Conservation (phyloP, 352 stramenopile genomes). For the Phytophthora melonis region DNA sequence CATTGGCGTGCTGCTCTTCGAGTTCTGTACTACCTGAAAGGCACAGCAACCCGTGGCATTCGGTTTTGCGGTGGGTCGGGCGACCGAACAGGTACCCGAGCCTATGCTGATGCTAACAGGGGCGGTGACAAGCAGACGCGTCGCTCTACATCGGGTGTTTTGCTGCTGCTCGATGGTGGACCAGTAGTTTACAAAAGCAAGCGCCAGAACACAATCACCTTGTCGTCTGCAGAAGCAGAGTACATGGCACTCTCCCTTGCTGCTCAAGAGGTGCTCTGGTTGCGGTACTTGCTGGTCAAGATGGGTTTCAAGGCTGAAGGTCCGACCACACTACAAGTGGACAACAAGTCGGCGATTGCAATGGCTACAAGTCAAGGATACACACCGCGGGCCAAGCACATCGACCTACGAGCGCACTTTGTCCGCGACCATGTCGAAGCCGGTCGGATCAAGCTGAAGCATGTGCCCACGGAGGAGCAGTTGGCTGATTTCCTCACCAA, state of each 20-base stretch:
- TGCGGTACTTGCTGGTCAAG: slow-evolving; percentile 10
- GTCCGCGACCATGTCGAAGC: slow-evolving; percentile 3
- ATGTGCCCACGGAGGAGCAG: background rate
- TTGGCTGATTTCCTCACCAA: slow-evolving; percentile 9
- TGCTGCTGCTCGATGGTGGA: background rate
- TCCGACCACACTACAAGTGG: background rate
- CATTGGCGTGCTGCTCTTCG: slow-evolving; percentile 23
- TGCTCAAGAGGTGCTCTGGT: slow-evolving; percentile 11
- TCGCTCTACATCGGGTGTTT: slow-evolving; percentile 13
- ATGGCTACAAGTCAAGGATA: slow-evolving; percentile 5
- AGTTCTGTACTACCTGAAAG: slow-evolving; percentile 24
- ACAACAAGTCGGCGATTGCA: slow-evolving; percentile 13
- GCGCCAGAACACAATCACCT: background rate
- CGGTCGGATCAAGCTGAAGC: background rate
- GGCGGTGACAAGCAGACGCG: slow-evolving; percentile 1
- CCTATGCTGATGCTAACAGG: slow-evolving; percentile 10
- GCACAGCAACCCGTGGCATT: background rate
- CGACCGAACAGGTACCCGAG: background rate
- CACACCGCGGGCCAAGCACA: slow-evolving; percentile 7
- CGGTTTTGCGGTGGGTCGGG: background rate
- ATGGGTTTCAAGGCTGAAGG: slow-evolving; percentile 4
- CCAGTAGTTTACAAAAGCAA: slow-evolving; percentile 20
- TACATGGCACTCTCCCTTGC: slow-evolving; percentile 19
- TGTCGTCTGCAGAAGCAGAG: slow-evolving; percentile 13
- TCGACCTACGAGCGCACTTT: slow-evolving; percentile 3